Conservation (phyloP, 2,329 filamentous ascomycete genomes). For the Hysterium pulicare region DNA sequence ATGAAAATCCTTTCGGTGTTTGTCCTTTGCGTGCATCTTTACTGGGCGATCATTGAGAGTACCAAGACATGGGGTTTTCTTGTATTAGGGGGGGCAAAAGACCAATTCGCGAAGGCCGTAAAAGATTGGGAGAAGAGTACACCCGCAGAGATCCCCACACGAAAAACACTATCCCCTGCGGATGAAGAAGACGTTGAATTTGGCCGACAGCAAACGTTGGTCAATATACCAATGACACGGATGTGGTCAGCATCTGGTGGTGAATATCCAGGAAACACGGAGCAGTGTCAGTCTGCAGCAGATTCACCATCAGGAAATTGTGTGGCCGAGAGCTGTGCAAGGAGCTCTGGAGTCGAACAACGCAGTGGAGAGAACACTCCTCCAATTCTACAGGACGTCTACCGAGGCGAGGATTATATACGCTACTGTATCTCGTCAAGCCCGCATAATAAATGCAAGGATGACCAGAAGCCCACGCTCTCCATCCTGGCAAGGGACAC, state of each 20-base stretch:
- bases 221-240: too few species aligned
- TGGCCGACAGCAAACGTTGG: neutral
- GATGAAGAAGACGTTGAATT: neutral
- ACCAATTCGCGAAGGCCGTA: neutral
- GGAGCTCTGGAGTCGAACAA: neutral
- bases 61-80: slow-evolving; percentile 4
- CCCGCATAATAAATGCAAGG: too few species aligned
- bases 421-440: too few species aligned
- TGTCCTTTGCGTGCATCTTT: slow-evolving; percentile 6
- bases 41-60: slow-evolving; percentile 8
- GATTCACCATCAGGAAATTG: too few species aligned
- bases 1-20: slow-evolving; percentile 15
- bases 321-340: neutral
- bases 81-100: slow-evolving; percentile 5
- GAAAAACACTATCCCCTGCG: neutral
- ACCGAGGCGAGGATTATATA: neutral
- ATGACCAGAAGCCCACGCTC: too few species aligned
- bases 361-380: neutral
- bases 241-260: too few species aligned
- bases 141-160: neutral
- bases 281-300: too few species aligned
- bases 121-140: neutral
- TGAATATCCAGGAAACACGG: neutral
- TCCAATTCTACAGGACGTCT: neutral
- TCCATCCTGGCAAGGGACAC: too few species aligned